These are phyloP conservation scores for Aspergillus terreus DNA, from an alignment of 2,329 filamentous ascomycete species.

Conservation along the genomic window DNA sequence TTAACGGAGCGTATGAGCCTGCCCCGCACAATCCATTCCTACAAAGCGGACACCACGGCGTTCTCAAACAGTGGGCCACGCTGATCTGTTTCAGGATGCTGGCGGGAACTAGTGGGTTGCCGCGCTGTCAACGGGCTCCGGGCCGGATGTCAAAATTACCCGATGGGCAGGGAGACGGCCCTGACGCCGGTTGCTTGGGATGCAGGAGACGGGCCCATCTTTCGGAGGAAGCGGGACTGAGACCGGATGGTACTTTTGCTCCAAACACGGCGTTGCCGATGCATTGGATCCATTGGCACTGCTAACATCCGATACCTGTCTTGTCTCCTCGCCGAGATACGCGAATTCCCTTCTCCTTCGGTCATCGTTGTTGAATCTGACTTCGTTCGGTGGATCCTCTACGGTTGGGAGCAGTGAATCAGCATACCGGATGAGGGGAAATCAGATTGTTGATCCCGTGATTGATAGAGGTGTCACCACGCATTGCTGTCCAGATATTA, in stretches of 20 bases:
- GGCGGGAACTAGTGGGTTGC: not conserved
- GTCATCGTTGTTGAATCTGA: too few relatives aligned
- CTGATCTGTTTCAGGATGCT: not conserved
- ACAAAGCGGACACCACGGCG: not conserved
- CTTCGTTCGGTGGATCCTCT: too few relatives aligned
- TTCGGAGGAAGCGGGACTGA: not conserved
- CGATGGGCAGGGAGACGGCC: not conserved
- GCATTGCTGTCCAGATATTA: too few relatives aligned
- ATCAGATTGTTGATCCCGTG: too few relatives aligned
- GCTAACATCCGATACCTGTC: not conserved
- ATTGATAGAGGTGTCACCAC: too few relatives aligned
- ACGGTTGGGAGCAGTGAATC: too few relatives aligned
- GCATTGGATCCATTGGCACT: not conserved
- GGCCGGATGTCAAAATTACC: not conserved
- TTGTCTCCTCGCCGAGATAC: not conserved
- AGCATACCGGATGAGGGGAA: too few relatives aligned
- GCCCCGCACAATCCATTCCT: slow-evolving; percentile 46
- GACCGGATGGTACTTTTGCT: not conserved
- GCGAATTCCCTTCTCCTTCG: not conserved
- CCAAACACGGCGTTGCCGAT: not conserved
- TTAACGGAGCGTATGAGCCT: slow-evolving; percentile 48
- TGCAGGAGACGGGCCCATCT: not conserved
- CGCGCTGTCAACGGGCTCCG: not conserved
- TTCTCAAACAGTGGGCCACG: not conserved
- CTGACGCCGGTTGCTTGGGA: not conserved